These are phyloP conservation scores for Penicillium paxilli DNA, from an alignment of 495 filamentous ascomycete genomes.

Conservation along the genomic window DNA sequence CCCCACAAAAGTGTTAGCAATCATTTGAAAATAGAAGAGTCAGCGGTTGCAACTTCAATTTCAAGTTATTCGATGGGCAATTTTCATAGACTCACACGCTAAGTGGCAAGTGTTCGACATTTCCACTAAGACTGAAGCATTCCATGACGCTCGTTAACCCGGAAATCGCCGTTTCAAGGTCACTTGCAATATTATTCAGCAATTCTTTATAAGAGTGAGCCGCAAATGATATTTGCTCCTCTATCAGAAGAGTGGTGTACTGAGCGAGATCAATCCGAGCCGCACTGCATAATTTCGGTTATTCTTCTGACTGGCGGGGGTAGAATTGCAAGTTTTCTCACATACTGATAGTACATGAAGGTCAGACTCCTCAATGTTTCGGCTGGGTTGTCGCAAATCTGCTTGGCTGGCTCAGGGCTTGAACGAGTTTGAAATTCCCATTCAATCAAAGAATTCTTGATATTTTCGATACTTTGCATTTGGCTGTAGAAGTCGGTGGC, in stretches of 20 bases:
- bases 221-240: slow-evolving; percentile 20
- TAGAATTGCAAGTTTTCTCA: neutral
- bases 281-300: slow-evolving; percentile 10
- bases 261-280: slow-evolving; percentile 31
- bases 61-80: neutral
- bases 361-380: slow-evolving; percentile 43
- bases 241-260: slow-evolving; percentile 24
- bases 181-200: slow-evolving; percentile 15
- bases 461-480: slow-evolving; percentile 11
- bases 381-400: slow-evolving; percentile 33
- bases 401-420: neutral
- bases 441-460: slow-evolving; percentile 16
- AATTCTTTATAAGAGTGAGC: slow-evolving; percentile 13
- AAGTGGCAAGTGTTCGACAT: slow-evolving; percentile 26
- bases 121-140: slow-evolving; percentile 28
- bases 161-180: slow-evolving; percentile 23
- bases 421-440: slow-evolving; percentile 21
- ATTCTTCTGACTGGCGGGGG: too few species aligned
- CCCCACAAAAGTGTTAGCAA: too few species aligned
- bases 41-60: too few species aligned
- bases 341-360: slow-evolving; percentile 54
- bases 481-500: slow-evolving; percentile 14
- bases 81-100: slow-evolving; percentile 25
- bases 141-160: slow-evolving; percentile 28
- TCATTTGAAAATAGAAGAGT: too few species aligned